A percentile compares a stretch with the other conserved stretches of the same genome.
phyloP scores from a whole-genome alignment of 257 asterid genomes.

The Craterostigma plantagineum region DNA sequence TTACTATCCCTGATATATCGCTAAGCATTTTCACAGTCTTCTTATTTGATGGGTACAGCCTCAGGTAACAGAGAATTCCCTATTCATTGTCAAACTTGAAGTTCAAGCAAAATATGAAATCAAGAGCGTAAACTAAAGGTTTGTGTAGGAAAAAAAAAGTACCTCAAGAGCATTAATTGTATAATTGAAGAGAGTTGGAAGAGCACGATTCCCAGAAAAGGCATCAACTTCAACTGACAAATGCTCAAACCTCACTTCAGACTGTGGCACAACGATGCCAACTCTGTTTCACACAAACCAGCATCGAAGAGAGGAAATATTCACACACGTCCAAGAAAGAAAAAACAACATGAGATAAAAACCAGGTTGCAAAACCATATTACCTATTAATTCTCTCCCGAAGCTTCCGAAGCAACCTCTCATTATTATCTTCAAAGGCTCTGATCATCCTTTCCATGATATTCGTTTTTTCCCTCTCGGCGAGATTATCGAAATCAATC shows the following conservation, averaged over 20 bases:
- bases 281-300: slow-evolving; percentile 1
- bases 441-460: background rate
- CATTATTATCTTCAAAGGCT: background rate
- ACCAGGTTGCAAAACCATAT: background rate
- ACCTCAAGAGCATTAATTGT: slow-evolving; percentile 18
- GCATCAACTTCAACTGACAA: background rate
- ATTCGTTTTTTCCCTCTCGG: background rate
- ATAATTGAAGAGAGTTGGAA: slow-evolving; percentile 1
- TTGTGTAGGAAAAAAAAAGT: too few species aligned
- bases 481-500: background rate
- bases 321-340: too few species aligned
- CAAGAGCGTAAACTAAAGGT: background rate
- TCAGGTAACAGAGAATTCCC: slow-evolving; percentile 25
- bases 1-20: slow-evolving; percentile 18
- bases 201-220: background rate
- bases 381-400: slow-evolving; percentile 1
- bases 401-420: background rate
- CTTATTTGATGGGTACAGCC: slow-evolving; percentile 27
- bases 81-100: slow-evolving; percentile 10
- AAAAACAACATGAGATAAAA: background rate
- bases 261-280: background rate
- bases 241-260: slow-evolving; percentile 1
- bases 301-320: background rate
- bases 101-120: background rate
- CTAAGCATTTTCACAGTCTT: slow-evolving; percentile 14